These are phyloP conservation scores for Suhomyces pyralidae DNA, from an alignment of 805 yeast genomes.

Conservation along the genomic window DNA sequence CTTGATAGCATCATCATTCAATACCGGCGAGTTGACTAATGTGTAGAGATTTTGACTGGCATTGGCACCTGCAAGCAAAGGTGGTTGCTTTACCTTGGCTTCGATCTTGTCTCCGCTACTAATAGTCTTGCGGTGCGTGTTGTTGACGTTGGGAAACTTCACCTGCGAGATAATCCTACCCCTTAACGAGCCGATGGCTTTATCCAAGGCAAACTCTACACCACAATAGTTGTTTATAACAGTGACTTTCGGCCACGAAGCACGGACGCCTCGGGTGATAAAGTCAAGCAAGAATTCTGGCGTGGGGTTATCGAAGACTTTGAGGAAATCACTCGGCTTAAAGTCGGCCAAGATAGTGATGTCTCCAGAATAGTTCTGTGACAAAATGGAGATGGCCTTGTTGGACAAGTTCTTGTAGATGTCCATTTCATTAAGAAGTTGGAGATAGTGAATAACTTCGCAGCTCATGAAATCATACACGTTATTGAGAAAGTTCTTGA, in stretches of 20 bases:
- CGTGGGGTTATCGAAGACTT: conserved; percentile 76
- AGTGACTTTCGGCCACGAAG: conserved; percentile 91
- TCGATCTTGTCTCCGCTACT: not conserved
- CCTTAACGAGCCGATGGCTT: conserved; percentile 65
- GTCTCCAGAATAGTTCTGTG: conserved; percentile 91
- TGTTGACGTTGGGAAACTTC: conserved; percentile 1
- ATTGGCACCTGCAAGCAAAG: not conserved
- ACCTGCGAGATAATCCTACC: conserved; percentile 51
- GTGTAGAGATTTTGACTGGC: conserved; percentile 9
- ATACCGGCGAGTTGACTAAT: conserved; percentile 22
- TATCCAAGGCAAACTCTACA: conserved; percentile 82
- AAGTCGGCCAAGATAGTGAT: conserved; percentile 87
- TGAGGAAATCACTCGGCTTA: conserved; percentile 53
- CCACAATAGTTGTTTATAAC: conserved; percentile 87
- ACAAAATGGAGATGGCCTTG: conserved; percentile 68
- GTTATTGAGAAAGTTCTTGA: conserved; percentile 51
- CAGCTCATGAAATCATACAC: conserved; percentile 58
- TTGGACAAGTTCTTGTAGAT: conserved; percentile 69
- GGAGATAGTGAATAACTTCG: conserved; percentile 77
- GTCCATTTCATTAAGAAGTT: conserved; percentile 72
- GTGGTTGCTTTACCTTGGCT: not conserved
- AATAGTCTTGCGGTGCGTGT: conserved; percentile 3
- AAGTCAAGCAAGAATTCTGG: conserved; percentile 69
- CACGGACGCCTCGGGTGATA: conserved; percentile 78
- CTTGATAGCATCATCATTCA: conserved; percentile 8